Evolutionary conservation across 1,139 yeast species (phyloP), one percentile per base, ranked within the genome.

Genomic region (Geotrichum aggregatum): DNA sequence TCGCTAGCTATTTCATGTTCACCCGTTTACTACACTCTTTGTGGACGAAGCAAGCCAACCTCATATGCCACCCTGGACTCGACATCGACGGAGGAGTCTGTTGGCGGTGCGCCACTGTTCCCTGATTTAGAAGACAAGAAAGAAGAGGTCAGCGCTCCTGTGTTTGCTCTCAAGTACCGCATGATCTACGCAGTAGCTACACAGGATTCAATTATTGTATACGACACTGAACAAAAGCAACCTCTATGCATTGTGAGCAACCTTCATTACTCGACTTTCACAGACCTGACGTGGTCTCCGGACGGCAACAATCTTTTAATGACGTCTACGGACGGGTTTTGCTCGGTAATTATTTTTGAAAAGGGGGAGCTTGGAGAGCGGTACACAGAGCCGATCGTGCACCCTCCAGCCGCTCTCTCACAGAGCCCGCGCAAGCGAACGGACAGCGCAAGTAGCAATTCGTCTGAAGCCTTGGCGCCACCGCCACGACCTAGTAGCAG

Each of bases 291-390:
- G 10, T 94, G 98, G 98, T 78, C 86, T 40, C 70, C 72, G 2
- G 88, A 86, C 65, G 98, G 98, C 0, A 69, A 70, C n/a, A 71
- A 78, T 16, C 69, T 92, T 26, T 72, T 91, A 58, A 76, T 85
- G 31, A 81, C 95, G n/a, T 87, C 97, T 0, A 85, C 95, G 0
- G 99, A 94, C 67, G 98, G 98, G 21, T 91, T 88, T 63, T 87
- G 97, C 61, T 85, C 96, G 0, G 76, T 77, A 39, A 68, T 88
- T 2, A 68, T 71, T 4, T 80, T 87, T 54, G 77, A 76, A 2
- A 65, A 67, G 1, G 76, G 70, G 1, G 74, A 76, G 19, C 75
- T 87, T 49, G 95, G 95, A 1, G 72, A 68, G 36, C 61, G 54
- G 1, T 65, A 63, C 43, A 52, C 54, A 3, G 58, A 53, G 3